A percentile compares a stretch with the other conserved stretches of the same genome.
Conservation (phyloP, 2,329 filamentous ascomycete species). For the Phoma sp. region DNA sequence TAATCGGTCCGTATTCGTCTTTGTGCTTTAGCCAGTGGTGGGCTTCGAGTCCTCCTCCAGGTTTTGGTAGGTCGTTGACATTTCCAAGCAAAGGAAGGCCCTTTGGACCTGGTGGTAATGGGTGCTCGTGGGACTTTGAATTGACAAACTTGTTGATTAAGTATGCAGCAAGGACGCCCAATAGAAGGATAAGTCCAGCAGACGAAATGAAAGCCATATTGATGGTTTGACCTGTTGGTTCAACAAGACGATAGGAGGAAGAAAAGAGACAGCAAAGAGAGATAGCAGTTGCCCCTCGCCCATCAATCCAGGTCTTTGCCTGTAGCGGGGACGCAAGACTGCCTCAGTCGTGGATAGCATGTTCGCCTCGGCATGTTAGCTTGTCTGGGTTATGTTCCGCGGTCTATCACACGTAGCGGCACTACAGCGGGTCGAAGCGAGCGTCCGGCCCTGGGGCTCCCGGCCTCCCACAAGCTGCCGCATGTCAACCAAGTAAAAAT, state of each 20-base stretch:
- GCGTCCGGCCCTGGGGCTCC: slow-evolving; percentile 1
- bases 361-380: slow-evolving; percentile 9
- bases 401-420: slow-evolving; percentile 1
- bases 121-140: slow-evolving; percentile 17
- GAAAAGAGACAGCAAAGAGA: not conserved
- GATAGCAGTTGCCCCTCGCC: not conserved
- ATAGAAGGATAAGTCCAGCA: slow-evolving; percentile 30
- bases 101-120: slow-evolving; percentile 59
- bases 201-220: slow-evolving; percentile 15
- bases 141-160: slow-evolving; percentile 16
- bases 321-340: slow-evolving; percentile 2
- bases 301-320: slow-evolving; percentile 2
- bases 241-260: not conserved
- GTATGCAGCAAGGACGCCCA: slow-evolving; percentile 20
- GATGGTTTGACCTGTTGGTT: not conserved
- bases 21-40: slow-evolving; percentile 55
- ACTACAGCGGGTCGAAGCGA: slow-evolving; percentile 15
- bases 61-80: slow-evolving; percentile 55
- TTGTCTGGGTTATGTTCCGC: slow-evolving; percentile 8
- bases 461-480: slow-evolving; percentile 3
- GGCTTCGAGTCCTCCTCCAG: slow-evolving; percentile 46
- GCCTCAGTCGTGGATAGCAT: slow-evolving; percentile 6
- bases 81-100: slow-evolving; percentile 59
- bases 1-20: slow-evolving; percentile 43
- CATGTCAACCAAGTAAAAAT: not conserved